Conservation (phyloP, 2,329 filamentous ascomycete species). For the Trichothecium sympodiale region DNA sequence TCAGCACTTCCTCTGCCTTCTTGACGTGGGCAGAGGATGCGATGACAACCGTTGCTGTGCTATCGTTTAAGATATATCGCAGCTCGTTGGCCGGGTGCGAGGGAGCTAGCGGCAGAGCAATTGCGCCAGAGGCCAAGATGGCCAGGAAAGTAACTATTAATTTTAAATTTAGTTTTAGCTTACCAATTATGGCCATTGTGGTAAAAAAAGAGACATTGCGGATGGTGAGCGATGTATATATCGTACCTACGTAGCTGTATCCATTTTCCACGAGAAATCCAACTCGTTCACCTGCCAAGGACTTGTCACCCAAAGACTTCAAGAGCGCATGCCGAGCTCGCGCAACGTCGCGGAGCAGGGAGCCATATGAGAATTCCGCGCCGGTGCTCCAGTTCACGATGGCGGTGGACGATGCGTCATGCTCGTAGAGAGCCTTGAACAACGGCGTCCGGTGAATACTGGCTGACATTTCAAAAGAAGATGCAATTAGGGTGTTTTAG, state of each 20-base stretch:
- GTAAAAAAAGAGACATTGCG: background rate
- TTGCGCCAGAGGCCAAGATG: conserved; percentile 73
- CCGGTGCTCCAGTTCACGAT: conserved; percentile 72
- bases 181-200: background rate
- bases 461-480: no score
- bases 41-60: conserved; percentile 18
- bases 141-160: conserved; percentile 87
- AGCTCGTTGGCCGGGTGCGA: conserved; percentile 77
- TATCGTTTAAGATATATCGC: conserved; percentile 86
- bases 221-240: conserved; percentile 7
- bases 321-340: background rate
- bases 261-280: conserved; percentile 92
- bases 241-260: conserved; percentile 94
- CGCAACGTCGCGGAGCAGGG: no score
- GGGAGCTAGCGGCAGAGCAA: conserved; percentile 83
- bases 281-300: conserved; percentile 68
- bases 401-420: conserved; percentile 63
- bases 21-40: background rate
- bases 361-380: conserved; percentile 76
- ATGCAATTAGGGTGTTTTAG: no score
- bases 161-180: background rate
- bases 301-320: conserved; percentile 71
- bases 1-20: background rate
- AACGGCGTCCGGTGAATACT: no score
- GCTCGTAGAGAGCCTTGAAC: no score